Percentiles rank a stretch among this genome's conserved stretches.
These are phyloP conservation scores for Hortaea werneckii DNA, from an alignment of 2,329 filamentous ascomycete genomes.

Conservation along the genomic window DNA sequence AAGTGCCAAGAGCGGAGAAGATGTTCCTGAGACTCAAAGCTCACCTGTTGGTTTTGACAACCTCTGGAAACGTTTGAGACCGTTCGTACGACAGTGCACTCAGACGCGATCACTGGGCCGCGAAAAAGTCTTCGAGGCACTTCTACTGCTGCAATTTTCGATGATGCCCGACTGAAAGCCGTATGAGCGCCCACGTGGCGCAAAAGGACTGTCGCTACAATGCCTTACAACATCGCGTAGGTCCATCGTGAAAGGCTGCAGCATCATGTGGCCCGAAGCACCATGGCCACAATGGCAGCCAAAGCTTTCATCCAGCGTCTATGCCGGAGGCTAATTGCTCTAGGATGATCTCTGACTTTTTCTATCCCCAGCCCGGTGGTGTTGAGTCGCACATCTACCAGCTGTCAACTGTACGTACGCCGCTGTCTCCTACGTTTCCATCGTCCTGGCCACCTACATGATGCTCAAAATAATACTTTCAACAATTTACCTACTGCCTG, in stretches of 20 bases:
- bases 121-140: too few relatives aligned
- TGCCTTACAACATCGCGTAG: conserved; percentile 63
- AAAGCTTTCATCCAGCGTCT: too few relatives aligned
- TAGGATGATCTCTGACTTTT: conserved; percentile 97
- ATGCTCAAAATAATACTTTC: conserved; percentile 1
- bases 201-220: conserved; percentile 21
- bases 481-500: conserved; percentile 9
- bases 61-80: too few relatives aligned
- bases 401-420: conserved; percentile 45
- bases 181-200: conserved; percentile 12
- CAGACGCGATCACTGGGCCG: too few relatives aligned
- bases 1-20: not conserved
- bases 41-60: too few relatives aligned
- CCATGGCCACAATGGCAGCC: too few relatives aligned
- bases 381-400: conserved; percentile 99
- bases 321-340: too few relatives aligned
- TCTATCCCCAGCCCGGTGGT: conserved; percentile 92
- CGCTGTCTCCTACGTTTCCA: not conserved
- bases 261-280: too few relatives aligned
- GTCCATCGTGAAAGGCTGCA: conserved; percentile 13
- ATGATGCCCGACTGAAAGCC: not conserved
- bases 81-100: too few relatives aligned
- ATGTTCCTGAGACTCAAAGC: not conserved
- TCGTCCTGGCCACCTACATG: conserved; percentile 1
- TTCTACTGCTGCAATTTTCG: not conserved